These are phyloP conservation scores for Coemansia sp. DNA, from an alignment of 192 early-diverging fungal species.

Conservation along the genomic window DNA sequence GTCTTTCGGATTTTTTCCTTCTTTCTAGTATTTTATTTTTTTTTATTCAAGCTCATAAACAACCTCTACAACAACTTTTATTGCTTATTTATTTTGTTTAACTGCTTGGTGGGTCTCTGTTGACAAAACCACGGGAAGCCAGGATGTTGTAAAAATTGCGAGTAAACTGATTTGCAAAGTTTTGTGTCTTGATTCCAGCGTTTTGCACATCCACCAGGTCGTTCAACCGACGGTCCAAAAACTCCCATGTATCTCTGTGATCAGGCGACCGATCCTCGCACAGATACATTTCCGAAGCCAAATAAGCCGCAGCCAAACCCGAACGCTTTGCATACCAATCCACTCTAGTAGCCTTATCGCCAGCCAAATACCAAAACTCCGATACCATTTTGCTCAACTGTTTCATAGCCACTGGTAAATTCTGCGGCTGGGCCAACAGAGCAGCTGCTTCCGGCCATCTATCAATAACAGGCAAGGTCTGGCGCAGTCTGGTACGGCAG, in stretches of 20 bases:
- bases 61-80: constrained; percentile 1
- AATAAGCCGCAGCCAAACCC: constrained; percentile 78
- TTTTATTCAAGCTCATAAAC: background rate
- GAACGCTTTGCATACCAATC: constrained; percentile 87
- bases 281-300: constrained; percentile 91
- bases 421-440: constrained; percentile 78
- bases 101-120: constrained; percentile 2
- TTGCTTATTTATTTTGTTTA: background rate
- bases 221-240: constrained; percentile 77
- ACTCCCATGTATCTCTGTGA: constrained; percentile 69
- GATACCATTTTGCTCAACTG: constrained; percentile 74
- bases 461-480: constrained; percentile 69
- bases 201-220: constrained; percentile 64
- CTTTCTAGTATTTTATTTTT: background rate
- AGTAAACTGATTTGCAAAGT: constrained; percentile 37
- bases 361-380: constrained; percentile 87
- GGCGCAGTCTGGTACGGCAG: constrained; percentile 63
- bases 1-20: background rate
- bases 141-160: constrained; percentile 52
- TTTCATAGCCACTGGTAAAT: constrained; percentile 65
- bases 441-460: constrained; percentile 78
- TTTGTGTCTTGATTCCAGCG: constrained; percentile 10
- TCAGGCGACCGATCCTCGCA: constrained; percentile 81
- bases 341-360: constrained; percentile 77
- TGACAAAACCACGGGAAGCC: constrained; percentile 36